Percentiles rank a stretch among this genome's conserved stretches.
These are phyloP conservation scores for Hypsizygus marmoreus DNA, from an alignment of 768 basidiomycete genomes.

Conservation along the genomic window DNA sequence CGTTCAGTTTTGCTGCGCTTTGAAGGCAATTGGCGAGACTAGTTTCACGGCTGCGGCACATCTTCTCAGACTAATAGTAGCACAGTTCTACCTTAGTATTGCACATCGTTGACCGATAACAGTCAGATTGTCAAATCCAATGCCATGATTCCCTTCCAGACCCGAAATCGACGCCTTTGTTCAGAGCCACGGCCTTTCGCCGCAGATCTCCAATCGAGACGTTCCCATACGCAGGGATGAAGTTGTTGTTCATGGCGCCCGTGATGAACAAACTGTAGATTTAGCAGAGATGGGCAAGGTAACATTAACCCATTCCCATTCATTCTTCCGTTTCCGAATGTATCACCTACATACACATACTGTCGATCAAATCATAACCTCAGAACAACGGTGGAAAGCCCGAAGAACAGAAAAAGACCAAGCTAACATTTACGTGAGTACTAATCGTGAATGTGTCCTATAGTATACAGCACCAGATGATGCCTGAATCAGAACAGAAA, in stretches of 20 bases:
- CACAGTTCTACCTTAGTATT: constrained; percentile 2
- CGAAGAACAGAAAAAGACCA: background rate
- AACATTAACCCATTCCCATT: constrained; percentile 4
- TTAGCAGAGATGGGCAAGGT: constrained; percentile 2
- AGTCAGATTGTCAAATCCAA: no score
- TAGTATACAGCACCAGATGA: constrained; percentile 1
- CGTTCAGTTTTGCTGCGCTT: no score
- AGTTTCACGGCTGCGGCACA: constrained; percentile 9
- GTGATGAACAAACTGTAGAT: constrained; percentile 6
- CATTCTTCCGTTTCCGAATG: constrained; percentile 3
- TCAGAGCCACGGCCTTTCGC: constrained; percentile 3
- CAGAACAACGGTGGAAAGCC: background rate
- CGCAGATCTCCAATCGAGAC: constrained; percentile 17
- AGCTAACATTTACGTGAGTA: constrained; percentile 10
- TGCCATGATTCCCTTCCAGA: no score
- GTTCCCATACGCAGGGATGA: constrained; percentile 18
- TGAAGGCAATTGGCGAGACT: no score
- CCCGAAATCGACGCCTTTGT: constrained; percentile 3
- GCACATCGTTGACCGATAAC: no score
- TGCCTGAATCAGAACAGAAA: constrained; percentile 6
- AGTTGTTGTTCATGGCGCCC: constrained; percentile 1
- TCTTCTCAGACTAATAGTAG: constrained; percentile 5
- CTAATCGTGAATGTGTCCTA: background rate
- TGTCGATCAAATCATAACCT: constrained; percentile 7
- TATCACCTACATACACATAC: background rate